Percentiles rank a stretch among this genome's conserved stretches.
Conservation (phyloP, 768 basidiomycete genomes). For the Leccinum variicolor region DNA sequence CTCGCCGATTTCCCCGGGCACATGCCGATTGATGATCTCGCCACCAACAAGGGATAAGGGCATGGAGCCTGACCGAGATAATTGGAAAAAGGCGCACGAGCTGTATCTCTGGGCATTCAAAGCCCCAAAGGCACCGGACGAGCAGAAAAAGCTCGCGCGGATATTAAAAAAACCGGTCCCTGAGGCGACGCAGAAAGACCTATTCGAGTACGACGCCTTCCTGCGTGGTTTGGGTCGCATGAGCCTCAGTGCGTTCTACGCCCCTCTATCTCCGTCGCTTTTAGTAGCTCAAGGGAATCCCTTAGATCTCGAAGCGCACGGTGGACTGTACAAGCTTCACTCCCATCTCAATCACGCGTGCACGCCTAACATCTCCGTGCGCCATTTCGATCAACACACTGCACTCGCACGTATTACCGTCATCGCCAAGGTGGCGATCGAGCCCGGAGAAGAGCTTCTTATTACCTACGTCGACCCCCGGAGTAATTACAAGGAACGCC, state of each 20-base stretch:
- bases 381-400: conserved; percentile 67
- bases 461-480: conserved; percentile 77
- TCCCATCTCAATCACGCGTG: conserved; percentile 89
- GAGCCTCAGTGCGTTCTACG: conserved; percentile 49
- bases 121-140: conserved; percentile 44
- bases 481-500: conserved; percentile 37
- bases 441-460: conserved; percentile 67
- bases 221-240: conserved; percentile 70
- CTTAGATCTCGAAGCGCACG: conserved; percentile 78
- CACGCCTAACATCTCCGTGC: conserved; percentile 72
- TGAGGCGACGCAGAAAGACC: conserved; percentile 46
- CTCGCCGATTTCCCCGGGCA: background rate
- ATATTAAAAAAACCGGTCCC: conserved; percentile 50
- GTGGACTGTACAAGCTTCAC: conserved; percentile 82
- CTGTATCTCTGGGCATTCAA: conserved; percentile 62
- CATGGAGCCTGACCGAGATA: conserved; percentile 55
- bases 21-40: background rate
- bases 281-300: background rate
- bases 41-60: conserved; percentile 28
- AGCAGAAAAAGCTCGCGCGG: conserved; percentile 56
- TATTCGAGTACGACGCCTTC: conserved; percentile 79
- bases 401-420: conserved; percentile 74
- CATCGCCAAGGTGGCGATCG: conserved; percentile 62
- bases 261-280: background rate
- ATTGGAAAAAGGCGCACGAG: conserved; percentile 65